A percentile compares a stretch with the other conserved stretches of the same genome.
These are phyloP conservation scores for Zarea fungicola DNA, from an alignment of 2,329 filamentous ascomycete genomes.

Conservation along the genomic window DNA sequence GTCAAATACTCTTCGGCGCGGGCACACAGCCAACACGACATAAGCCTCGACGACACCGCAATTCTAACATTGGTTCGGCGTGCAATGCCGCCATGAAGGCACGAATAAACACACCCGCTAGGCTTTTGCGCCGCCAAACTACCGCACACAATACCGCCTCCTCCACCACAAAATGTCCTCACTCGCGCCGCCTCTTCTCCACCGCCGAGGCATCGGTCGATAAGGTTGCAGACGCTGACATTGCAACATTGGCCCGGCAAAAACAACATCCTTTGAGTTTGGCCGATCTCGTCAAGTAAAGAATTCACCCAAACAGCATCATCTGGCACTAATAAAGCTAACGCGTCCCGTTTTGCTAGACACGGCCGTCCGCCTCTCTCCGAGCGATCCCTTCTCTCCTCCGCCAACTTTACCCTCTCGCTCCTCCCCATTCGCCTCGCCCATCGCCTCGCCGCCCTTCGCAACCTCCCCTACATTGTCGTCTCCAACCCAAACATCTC, in stretches of 20 bases:
- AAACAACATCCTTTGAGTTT: conserved; percentile 78
- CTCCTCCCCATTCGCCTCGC: conserved; percentile 89
- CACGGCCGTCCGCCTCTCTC: conserved; percentile 81
- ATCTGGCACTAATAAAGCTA: neutral
- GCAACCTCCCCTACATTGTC: conserved; percentile 94
- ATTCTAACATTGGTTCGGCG: too few species aligned
- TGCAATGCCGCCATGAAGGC: conserved; percentile 21
- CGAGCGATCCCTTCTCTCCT: conserved; percentile 72
- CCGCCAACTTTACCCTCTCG: conserved; percentile 91
- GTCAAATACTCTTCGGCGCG: neutral
- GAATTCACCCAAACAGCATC: conserved; percentile 23
- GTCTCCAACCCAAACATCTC: conserved; percentile 96
- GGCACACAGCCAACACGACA: neutral
- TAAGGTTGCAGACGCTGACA: conserved; percentile 64
- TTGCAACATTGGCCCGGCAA: conserved; percentile 70
- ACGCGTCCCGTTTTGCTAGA: conserved; percentile 28
- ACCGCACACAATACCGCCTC: neutral
- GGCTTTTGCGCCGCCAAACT: conserved; percentile 9
- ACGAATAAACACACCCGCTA: conserved; percentile 12
- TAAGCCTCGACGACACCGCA: too few species aligned
- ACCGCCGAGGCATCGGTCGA: conserved; percentile 15
- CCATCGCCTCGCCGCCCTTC: conserved; percentile 85
- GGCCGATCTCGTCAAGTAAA: conserved; percentile 80
- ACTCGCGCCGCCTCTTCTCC: conserved; percentile 9
- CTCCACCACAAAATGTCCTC: neutral